Conservation (phyloP, 192 early-diverging fungal species). For the Coemansia sp. region DNA sequence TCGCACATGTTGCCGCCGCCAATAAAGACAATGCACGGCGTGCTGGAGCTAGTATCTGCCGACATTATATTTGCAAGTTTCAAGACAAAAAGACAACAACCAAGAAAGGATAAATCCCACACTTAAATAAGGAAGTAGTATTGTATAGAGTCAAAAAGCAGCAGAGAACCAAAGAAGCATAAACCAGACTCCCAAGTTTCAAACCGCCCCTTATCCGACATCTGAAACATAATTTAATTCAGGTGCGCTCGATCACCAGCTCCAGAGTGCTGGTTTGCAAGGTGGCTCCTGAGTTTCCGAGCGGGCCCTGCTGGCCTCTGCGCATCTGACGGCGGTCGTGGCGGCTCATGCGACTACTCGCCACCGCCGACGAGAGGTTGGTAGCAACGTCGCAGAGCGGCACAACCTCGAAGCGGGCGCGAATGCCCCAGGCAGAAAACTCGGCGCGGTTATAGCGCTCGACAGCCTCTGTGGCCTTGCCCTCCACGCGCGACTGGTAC, state of each 20-base stretch:
- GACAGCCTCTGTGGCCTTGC: constrained; percentile 11
- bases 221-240: background rate
- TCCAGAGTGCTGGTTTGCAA: background rate
- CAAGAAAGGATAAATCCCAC: background rate
- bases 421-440: constrained; percentile 25
- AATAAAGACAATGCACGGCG: constrained; percentile 59
- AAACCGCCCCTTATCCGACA: constrained; percentile 1
- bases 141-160: background rate
- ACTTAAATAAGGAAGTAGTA: background rate
- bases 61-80: background rate
- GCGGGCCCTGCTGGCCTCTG: background rate
- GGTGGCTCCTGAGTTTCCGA: background rate
- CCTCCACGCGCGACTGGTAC: constrained; percentile 6
- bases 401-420: constrained; percentile 5
- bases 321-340: too few species aligned
- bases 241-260: constrained; percentile 1
- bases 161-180: background rate
- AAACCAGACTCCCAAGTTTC: background rate
- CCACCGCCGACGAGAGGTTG: background rate
- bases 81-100: background rate
- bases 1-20: constrained; percentile 96
- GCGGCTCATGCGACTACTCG: background rate
- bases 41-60: background rate
- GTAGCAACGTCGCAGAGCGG: background rate
- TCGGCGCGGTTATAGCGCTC: constrained; percentile 25